Conservation (phyloP, 805 yeast species). For the Lachancea meyersii region DNA sequence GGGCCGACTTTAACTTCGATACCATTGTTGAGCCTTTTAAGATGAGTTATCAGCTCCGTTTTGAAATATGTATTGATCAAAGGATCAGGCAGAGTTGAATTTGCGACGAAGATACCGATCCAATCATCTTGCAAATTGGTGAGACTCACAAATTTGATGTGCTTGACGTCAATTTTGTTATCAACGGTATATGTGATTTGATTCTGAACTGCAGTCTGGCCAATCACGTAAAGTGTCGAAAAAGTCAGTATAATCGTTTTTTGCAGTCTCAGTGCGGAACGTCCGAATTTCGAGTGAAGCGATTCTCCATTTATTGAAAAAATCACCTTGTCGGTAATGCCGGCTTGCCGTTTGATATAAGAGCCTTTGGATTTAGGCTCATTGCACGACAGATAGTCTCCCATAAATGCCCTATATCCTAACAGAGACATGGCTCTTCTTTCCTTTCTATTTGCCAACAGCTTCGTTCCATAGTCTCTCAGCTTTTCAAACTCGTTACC, state of each 20-base stretch:
- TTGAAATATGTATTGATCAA: slow-evolving; percentile 77
- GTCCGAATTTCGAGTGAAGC: slow-evolving; percentile 79
- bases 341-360: slow-evolving; percentile 61
- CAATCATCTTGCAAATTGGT: slow-evolving; percentile 86
- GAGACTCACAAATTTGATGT: slow-evolving; percentile 57
- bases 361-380: slow-evolving; percentile 70
- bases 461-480: slow-evolving; percentile 73
- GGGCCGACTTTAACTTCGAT: slow-evolving; percentile 62
- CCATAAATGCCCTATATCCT: slow-evolving; percentile 85
- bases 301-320: slow-evolving; percentile 82
- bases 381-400: slow-evolving; percentile 89
- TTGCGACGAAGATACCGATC: slow-evolving; percentile 52
- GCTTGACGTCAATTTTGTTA: slow-evolving; percentile 49
- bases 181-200: slow-evolving; percentile 58
- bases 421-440: slow-evolving; percentile 82
- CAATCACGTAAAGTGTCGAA: slow-evolving; percentile 57
- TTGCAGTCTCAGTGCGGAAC: slow-evolving; percentile 76
- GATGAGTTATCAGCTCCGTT: slow-evolving; percentile 77
- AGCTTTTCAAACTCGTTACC: slow-evolving; percentile 79
- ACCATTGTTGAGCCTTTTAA: slow-evolving; percentile 54
- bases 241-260: slow-evolving; percentile 67
- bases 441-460: slow-evolving; percentile 72
- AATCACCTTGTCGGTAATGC: slow-evolving; percentile 60
- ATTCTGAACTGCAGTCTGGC: slow-evolving; percentile 62
- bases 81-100: slow-evolving; percentile 58